Evolutionary conservation across 495 filamentous ascomycete species (phyloP).

Genomic region (Podospora pseudoanserina): DNA sequence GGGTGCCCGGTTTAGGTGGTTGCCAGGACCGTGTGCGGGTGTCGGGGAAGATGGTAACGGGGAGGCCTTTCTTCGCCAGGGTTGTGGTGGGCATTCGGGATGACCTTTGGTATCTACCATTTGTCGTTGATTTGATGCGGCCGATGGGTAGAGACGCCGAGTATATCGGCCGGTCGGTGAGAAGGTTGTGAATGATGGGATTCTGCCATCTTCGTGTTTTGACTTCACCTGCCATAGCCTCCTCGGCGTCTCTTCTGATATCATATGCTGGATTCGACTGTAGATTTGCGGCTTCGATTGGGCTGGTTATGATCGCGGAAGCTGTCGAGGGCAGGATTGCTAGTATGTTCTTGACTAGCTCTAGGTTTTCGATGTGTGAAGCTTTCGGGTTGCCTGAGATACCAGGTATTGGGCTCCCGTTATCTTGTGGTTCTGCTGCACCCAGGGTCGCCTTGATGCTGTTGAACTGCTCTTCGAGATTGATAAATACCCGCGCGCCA

Average conservation of each 20-base stretch:
- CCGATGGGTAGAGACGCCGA: constrained; percentile 82
- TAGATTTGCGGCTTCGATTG: constrained; percentile 53
- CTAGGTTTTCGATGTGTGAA: constrained; percentile 67
- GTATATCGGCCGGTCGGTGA: constrained; percentile 89
- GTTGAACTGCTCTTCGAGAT: constrained; percentile 85
- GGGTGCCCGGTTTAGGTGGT: constrained; percentile 51
- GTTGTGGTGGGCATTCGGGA: constrained; percentile 57
- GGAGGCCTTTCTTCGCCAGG: constrained; percentile 87
- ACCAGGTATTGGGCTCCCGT: background rate
- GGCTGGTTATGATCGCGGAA: constrained; percentile 83
- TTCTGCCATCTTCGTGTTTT: constrained; percentile 76
- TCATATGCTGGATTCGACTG: constrained; percentile 9
- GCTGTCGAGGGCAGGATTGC: constrained; percentile 78
- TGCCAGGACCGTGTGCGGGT: constrained; percentile 61
- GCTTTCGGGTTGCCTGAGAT: constrained; percentile 5
- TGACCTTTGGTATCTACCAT: constrained; percentile 10
- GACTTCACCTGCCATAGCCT: constrained; percentile 58
- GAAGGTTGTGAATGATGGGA: constrained; percentile 90
- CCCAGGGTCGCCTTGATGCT: constrained; percentile 60
- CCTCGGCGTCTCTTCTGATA: constrained; percentile 44
- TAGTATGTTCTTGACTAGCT: constrained; percentile 62
- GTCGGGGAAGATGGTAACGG: constrained; percentile 76
- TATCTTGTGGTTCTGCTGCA: background rate
- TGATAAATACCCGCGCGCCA: constrained; percentile 84
- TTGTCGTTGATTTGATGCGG: constrained; percentile 41